Evolutionary conservation across 768 basidiomycete species (phyloP).

Genomic region (Galerina sulciceps): DNA sequence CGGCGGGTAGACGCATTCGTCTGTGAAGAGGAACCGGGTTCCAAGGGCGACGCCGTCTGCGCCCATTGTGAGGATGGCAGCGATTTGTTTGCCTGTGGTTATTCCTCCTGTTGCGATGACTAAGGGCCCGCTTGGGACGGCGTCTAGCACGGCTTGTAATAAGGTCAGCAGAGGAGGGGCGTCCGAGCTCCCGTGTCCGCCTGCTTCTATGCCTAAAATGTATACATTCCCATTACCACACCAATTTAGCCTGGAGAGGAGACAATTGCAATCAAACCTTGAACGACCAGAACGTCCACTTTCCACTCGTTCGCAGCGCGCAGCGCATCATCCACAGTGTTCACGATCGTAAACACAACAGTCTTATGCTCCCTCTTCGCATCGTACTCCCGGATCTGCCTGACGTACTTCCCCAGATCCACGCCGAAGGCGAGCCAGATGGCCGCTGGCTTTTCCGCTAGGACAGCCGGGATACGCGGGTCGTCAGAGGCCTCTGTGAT

Average conservation of each 20-base stretch:
- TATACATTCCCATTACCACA: too few relatives aligned
- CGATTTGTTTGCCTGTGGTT: slow-evolving; percentile 52
- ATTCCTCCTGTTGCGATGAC: slow-evolving; percentile 70
- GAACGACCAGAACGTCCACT: slow-evolving; percentile 50
- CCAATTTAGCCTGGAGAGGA: too few relatives aligned
- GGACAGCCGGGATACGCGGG: slow-evolving; percentile 41
- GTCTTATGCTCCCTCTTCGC: slow-evolving; percentile 45
- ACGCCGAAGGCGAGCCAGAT: slow-evolving; percentile 69
- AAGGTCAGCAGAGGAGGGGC: slow-evolving; percentile 53
- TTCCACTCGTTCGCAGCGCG: slow-evolving; percentile 52
- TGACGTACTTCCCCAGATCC: slow-evolving; percentile 54
- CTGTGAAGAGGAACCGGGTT: slow-evolving; percentile 61
- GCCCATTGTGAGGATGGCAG: slow-evolving; percentile 54
- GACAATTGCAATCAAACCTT: too few relatives aligned
- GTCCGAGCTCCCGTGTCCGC: slow-evolving; percentile 39
- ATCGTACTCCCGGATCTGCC: slow-evolving; percentile 45
- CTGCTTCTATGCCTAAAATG: slow-evolving; percentile 30
- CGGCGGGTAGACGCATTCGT: slow-evolving; percentile 39
- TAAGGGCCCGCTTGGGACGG: slow-evolving; percentile 39
- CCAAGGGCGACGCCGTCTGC: slow-evolving; percentile 59
- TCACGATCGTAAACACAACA: slow-evolving; percentile 55
- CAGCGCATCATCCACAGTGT: slow-evolving; percentile 51
- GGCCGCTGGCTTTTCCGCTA: slow-evolving; percentile 43
- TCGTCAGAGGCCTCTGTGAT: slow-evolving; percentile 38
- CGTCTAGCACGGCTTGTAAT: slow-evolving; percentile 47